Evolutionary conservation across 2,329 filamentous ascomycete species (phyloP).

Genomic region (Neonectria punicea): DNA sequence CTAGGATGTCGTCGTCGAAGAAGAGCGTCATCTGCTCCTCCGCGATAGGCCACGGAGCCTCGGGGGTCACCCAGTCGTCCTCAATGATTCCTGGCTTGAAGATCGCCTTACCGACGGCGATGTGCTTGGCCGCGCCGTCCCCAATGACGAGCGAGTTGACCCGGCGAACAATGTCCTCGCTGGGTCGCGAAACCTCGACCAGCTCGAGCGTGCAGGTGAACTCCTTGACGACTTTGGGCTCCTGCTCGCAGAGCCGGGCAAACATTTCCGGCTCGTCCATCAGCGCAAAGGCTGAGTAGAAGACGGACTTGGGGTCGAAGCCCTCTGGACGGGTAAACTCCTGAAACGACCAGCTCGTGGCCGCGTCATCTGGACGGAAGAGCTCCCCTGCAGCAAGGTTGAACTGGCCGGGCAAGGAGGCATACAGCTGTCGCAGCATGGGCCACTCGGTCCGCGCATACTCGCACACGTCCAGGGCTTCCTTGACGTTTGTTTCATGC

Average conservation of each 20-base stretch:
- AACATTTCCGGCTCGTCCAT: conserved; percentile 48
- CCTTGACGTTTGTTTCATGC: conserved; percentile 72
- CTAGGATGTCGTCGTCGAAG: conserved; percentile 69
- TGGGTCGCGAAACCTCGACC: conserved; percentile 58
- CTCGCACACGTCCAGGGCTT: conserved; percentile 74
- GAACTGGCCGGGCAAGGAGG: conserved; percentile 78
- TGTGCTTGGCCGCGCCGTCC: conserved; percentile 46
- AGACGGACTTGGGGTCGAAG: conserved; percentile 54
- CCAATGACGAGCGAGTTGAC: conserved; percentile 56
- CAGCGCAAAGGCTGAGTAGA: conserved; percentile 57
- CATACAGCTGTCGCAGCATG: conserved; percentile 61
- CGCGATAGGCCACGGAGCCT: conserved; percentile 21
- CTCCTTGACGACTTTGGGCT: conserved; percentile 51
- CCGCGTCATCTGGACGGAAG: conserved; percentile 58
- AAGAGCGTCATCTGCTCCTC: conserved; percentile 61
- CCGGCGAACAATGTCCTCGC: conserved; percentile 51
- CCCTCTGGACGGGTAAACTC: conserved; percentile 49
- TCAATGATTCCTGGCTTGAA: conserved; percentile 59
- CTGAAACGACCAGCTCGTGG: conserved; percentile 44
- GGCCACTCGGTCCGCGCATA: conserved; percentile 74
- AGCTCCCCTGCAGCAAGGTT: conserved; percentile 79
- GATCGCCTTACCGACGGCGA: conserved; percentile 57
- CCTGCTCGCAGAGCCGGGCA: conserved; percentile 36
- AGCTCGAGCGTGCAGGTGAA: conserved; percentile 72
- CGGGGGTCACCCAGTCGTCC: conserved; percentile 57